Conservation (phyloP, 441 rosid species). For the Dalechampia spathulata region DNA sequence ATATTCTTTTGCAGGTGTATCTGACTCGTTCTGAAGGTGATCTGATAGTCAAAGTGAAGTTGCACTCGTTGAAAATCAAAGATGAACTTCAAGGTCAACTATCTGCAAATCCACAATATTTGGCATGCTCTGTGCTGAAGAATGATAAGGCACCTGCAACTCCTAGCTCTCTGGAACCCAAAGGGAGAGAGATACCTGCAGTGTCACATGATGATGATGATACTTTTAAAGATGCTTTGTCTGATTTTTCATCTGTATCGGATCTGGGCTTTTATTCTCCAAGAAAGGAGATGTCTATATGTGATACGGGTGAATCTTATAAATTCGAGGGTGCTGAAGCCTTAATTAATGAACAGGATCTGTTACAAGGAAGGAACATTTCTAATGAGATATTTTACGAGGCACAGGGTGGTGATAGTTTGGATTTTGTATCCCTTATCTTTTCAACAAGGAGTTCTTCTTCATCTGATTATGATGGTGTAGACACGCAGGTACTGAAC, state of each 20-base stretch:
- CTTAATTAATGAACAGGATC: constrained; percentile 40
- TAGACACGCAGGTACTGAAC: constrained; percentile 79
- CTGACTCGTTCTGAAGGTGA: constrained; percentile 67
- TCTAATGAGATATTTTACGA: constrained; percentile 83
- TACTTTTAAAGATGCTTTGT: constrained; percentile 84
- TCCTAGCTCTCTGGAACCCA: constrained; percentile 27
- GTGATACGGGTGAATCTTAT: constrained; percentile 32
- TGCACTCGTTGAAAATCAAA: constrained; percentile 87
- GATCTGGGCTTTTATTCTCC: constrained; percentile 49
- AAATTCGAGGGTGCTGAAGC: constrained; percentile 53
- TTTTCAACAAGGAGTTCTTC: constrained; percentile 70
- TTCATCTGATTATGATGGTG: constrained; percentile 83
- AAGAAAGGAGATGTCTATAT: constrained; percentile 35
- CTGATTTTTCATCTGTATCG: constrained; percentile 67
- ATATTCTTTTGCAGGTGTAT: constrained; percentile 54
- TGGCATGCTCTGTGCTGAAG: constrained; percentile 80
- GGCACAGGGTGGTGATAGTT: constrained; percentile 65
- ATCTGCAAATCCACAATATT: constrained; percentile 55
- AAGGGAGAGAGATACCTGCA: constrained; percentile 33
- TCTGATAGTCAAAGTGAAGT: constrained; percentile 73
- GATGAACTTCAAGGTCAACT: constrained; percentile 79
- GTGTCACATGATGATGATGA: constrained; percentile 75
- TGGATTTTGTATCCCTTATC: constrained; percentile 84
- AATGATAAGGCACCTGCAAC: constrained; percentile 43
- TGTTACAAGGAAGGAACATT: constrained; percentile 45